Conservation (phyloP, 805 yeast species). For the Candida michaelii region DNA sequence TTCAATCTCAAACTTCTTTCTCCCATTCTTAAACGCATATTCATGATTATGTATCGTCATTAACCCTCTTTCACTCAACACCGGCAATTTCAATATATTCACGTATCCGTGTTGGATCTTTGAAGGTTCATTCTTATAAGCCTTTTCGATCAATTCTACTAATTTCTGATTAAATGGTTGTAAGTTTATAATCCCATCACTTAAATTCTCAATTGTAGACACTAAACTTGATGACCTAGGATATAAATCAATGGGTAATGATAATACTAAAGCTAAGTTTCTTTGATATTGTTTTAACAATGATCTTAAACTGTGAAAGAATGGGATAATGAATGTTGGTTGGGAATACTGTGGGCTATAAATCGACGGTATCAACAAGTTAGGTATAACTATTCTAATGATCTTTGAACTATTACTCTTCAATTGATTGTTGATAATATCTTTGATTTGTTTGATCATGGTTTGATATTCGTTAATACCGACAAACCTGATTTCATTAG, state of each 20-base stretch:
- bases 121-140: slow-evolving; percentile 68
- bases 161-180: slow-evolving; percentile 81
- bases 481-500: slow-evolving; percentile 60
- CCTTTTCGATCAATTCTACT: slow-evolving; percentile 62
- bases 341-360: slow-evolving; percentile 54
- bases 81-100: slow-evolving; percentile 71
- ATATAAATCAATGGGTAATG: slow-evolving; percentile 66
- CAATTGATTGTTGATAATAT: slow-evolving; percentile 32
- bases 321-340: slow-evolving; percentile 52
- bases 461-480: slow-evolving; percentile 30
- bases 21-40: slow-evolving; percentile 82
- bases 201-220: slow-evolving; percentile 52
- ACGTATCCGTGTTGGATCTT: slow-evolving; percentile 85
- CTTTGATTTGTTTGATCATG: slow-evolving; percentile 43
- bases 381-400: slow-evolving; percentile 70
- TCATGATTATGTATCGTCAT: slow-evolving; percentile 77
- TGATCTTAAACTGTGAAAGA: slow-evolving; percentile 58
- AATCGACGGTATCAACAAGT: slow-evolving; percentile 74
- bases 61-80: slow-evolving; percentile 70
- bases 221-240: slow-evolving; percentile 52
- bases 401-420: slow-evolving; percentile 45
- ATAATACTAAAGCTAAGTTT: slow-evolving; percentile 50
- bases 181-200: slow-evolving; percentile 69
- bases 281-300: slow-evolving; percentile 47
- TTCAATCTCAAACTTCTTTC: slow-evolving; percentile 79